Base-by-base conservation (phyloP, 78 protist genomes). In the Tieghemostelium lacteum region DNA sequence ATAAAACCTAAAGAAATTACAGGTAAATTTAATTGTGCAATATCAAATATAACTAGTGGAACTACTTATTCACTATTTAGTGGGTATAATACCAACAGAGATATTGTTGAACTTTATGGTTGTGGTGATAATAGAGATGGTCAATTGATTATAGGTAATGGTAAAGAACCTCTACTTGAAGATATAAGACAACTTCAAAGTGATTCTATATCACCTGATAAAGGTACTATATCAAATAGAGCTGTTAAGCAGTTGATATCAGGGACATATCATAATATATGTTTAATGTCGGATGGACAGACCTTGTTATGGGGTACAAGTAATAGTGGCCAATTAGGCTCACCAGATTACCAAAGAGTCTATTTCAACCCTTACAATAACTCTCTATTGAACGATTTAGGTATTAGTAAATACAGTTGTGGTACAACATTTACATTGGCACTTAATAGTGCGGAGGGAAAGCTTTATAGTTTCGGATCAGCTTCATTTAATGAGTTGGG, bases 381-480 rank as follows among this genome's bases (percentile, higher is more conserved):
- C 26, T 52, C 10, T 34, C n/a, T 12, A 36, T 54, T 86, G 31
- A 34, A 2, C 6, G 64, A 71, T 0, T 19, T 66, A 0, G 65
- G 64, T 17, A 63, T 40, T 12, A 54, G 37, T 19, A 73, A 73
- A 54, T 10, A 73, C n/a, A 7, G 64, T 8, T 61, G 24, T 28
- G 92, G 92, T 3, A 36, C 85, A 16, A 67, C 83, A 39, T 75
- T 74, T 57, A 28, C 92, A 49, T 17, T 86, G 29, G 92, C 92
- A 31, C 63, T 86, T 6, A n/a, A n/a, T n/a, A 26, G 74, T 28
- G 26, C 49, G 2, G 63, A 60, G n/a, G 92, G 92, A 33, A 45
- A 74, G 4, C 22, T 69, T 45, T 86, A 86, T 63, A 50, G 85
- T 22, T 86, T 86, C 60, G 92, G 92, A 1, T 77, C 87, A 20